phyloP scores from a whole-genome alignment of 148 eudicot species.

The Gaultheria prostrata region DNA sequence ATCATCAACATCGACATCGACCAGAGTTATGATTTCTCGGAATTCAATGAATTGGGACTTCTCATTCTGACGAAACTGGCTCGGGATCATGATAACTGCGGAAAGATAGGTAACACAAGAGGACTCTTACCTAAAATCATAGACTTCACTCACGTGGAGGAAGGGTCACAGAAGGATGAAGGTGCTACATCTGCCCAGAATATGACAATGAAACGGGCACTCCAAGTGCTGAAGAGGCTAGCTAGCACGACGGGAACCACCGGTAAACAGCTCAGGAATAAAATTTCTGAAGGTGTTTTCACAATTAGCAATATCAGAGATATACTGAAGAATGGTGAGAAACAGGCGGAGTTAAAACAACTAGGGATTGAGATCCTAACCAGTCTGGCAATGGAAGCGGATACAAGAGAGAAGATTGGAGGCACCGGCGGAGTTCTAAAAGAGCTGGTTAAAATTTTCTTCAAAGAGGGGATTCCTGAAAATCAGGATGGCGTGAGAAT shows the following conservation, averaged over 20 bases:
- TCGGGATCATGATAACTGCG: slow-evolving; percentile 75
- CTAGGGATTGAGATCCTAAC: slow-evolving; percentile 78
- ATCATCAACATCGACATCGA: slow-evolving; percentile 35
- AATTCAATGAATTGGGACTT: slow-evolving; percentile 63
- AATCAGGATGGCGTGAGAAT: slow-evolving; percentile 41
- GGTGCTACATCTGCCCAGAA: slow-evolving; percentile 45
- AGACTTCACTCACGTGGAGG: slow-evolving; percentile 59
- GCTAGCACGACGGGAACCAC: slow-evolving; percentile 68
- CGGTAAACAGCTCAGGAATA: slow-evolving; percentile 71
- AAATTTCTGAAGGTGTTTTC: slow-evolving; percentile 79
- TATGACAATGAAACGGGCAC: slow-evolving; percentile 55
- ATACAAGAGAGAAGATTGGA: slow-evolving; percentile 80
- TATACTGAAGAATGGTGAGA: slow-evolving; percentile 61
- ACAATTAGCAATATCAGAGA: slow-evolving; percentile 79
- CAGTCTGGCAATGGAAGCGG: slow-evolving; percentile 73
- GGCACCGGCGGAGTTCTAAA: slow-evolving; percentile 77
- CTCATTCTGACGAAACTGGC: slow-evolving; percentile 75
- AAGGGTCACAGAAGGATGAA: slow-evolving; percentile 49
- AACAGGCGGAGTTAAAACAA: slow-evolving; percentile 52
- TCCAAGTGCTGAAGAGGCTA: slow-evolving; percentile 71
- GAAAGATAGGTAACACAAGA: slow-evolving; percentile 77
- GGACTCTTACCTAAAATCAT: slow-evolving; percentile 71
- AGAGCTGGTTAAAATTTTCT: slow-evolving; percentile 65
- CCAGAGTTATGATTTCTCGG: slow-evolving; percentile 55
- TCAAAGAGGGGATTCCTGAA: slow-evolving; percentile 31